These are phyloP conservation scores for Arabidopsis hybrid DNA, from an alignment of 441 rosid genomes.

Conservation along the genomic window DNA sequence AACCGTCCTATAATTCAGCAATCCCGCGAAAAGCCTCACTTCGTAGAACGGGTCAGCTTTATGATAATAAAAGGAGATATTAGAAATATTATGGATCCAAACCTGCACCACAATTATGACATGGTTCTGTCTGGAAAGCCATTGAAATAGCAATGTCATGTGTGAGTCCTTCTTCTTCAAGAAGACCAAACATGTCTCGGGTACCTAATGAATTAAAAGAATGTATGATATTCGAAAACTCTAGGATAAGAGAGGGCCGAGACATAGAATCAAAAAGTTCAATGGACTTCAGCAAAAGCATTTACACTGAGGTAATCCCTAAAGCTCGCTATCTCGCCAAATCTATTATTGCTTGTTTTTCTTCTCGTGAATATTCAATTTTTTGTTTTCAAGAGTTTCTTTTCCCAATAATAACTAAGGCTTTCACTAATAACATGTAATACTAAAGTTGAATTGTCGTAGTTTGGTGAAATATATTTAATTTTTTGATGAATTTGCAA, in stretches of 20 bases:
- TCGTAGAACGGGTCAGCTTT: conserved; percentile 31
- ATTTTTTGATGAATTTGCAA: too few species aligned
- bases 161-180: not conserved
- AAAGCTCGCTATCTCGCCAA: conserved; percentile 14
- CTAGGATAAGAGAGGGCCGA: not conserved
- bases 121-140: conserved; percentile 25
- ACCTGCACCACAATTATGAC: conserved; percentile 8
- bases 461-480: too few species aligned
- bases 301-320: not conserved
- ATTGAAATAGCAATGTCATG: conserved; percentile 31
- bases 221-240: conserved; percentile 3
- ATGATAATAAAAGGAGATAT: conserved; percentile 30
- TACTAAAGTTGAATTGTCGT: too few species aligned
- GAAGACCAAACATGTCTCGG: conserved; percentile 34
- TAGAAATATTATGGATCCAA: conserved; percentile 29
- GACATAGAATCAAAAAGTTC: not conserved
- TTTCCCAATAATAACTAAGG: not conserved
- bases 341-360: not conserved
- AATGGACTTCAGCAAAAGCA: not conserved
- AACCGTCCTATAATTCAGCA: conserved; percentile 34
- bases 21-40: conserved; percentile 29
- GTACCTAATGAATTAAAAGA: conserved; percentile 26
- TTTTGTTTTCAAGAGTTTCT: not conserved
- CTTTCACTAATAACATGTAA: not conserved
- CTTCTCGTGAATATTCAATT: not conserved